phyloP scores from a whole-genome alignment of 2,329 filamentous ascomycete species.

The Dichotomopilus funicola region DNA sequence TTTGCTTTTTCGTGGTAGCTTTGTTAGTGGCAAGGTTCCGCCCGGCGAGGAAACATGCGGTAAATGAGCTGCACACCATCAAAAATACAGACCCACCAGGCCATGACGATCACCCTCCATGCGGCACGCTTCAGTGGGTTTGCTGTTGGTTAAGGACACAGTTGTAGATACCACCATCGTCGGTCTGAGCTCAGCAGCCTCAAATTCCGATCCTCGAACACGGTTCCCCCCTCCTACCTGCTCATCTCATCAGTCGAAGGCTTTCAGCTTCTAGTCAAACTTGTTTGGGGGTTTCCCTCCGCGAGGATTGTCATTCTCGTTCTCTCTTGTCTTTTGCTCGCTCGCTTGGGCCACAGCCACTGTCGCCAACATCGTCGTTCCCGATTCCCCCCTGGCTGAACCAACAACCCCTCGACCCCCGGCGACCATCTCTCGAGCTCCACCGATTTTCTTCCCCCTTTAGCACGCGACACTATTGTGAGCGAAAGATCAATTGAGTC shows the following conservation, averaged over 20 bases:
- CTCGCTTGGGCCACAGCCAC: neutral
- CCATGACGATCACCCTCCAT: constrained; percentile 8
- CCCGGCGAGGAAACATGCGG: too few relatives aligned
- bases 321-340: neutral
- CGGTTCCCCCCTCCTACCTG: neutral
- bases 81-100: constrained; percentile 13
- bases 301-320: neutral
- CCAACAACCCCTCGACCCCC: neutral
- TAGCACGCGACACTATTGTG: neutral
- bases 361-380: constrained; percentile 1
- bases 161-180: constrained; percentile 20
- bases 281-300: constrained; percentile 1
- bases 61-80: neutral
- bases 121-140: constrained; percentile 11
- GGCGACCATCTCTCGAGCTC: neutral
- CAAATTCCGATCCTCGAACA: constrained; percentile 14
- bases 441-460: neutral
- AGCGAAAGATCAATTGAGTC: constrained; percentile 6
- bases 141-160: constrained; percentile 24
- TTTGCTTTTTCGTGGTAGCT: neutral
- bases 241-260: constrained; percentile 4
- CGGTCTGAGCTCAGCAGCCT: constrained; percentile 18
- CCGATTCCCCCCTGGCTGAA: neutral
- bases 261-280: constrained; percentile 1
- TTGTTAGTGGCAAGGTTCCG: neutral